Percentiles rank a stretch among this genome's conserved stretches.
These are phyloP conservation scores for Bauhinia variegata DNA, from an alignment of 306 rosid species.

Conservation along the genomic window DNA sequence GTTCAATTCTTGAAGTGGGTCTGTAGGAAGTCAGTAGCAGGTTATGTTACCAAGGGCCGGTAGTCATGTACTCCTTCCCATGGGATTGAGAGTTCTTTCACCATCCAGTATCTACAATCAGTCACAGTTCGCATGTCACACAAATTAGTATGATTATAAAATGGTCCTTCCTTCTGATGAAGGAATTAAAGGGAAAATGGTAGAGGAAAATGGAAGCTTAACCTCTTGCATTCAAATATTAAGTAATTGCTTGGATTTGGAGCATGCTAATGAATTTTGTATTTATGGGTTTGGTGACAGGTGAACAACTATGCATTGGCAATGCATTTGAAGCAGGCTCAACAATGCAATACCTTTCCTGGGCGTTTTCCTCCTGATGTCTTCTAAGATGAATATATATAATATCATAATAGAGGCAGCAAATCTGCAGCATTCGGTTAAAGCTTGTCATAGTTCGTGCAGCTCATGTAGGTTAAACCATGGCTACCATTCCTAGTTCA, in stretches of 20 bases:
- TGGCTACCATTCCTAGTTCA: constrained; percentile 34
- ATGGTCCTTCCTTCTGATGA: constrained; percentile 17
- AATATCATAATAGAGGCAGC: constrained; percentile 33
- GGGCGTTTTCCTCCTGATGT: constrained; percentile 88
- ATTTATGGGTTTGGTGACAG: constrained; percentile 49
- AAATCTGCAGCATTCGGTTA: constrained; percentile 33
- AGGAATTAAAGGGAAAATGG: neutral
- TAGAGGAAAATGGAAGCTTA: constrained; percentile 9
- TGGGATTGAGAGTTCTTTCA: constrained; percentile 9
- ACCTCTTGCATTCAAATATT: neutral
- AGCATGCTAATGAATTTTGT: constrained; percentile 16
- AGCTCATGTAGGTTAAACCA: constrained; percentile 23
- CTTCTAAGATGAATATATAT: constrained; percentile 49
- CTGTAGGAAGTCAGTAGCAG: constrained; percentile 9
- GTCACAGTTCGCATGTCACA: constrained; percentile 1
- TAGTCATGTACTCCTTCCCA: neutral
- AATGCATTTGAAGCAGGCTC: constrained; percentile 94
- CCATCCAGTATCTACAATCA: constrained; percentile 10
- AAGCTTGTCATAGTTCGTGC: constrained; percentile 29
- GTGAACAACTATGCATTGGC: constrained; percentile 83
- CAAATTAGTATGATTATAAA: constrained; percentile 1
- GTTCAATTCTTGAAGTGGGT: constrained; percentile 6
- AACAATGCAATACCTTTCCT: constrained; percentile 70
- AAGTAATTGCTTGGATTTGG: neutral
- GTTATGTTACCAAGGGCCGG: constrained; percentile 16